These are phyloP conservation scores for Lentinula boryana DNA, from an alignment of 768 basidiomycete species.

Conservation along the genomic window DNA sequence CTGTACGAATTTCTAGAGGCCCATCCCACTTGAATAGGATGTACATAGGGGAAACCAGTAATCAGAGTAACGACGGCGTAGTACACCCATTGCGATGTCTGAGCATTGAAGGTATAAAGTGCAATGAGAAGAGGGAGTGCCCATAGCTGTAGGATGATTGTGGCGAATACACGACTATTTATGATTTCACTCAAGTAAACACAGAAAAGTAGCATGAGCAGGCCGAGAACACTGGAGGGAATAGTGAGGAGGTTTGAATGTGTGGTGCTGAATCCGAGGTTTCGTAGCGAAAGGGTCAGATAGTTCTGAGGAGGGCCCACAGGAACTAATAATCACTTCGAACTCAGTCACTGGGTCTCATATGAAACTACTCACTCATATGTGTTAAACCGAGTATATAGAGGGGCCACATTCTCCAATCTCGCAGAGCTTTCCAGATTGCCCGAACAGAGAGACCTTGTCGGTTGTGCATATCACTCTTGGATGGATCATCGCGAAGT, in stretches of 20 bases:
- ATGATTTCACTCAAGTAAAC: conserved; percentile 49
- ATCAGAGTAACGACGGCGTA: conserved; percentile 48
- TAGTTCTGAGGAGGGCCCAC: conserved; percentile 55
- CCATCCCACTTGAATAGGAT: conserved; percentile 51
- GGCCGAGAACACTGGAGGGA: conserved; percentile 51
- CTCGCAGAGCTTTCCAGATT: conserved; percentile 45
- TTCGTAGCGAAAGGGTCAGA: conserved; percentile 55
- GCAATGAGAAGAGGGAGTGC: conserved; percentile 50
- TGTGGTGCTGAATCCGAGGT: conserved; percentile 58
- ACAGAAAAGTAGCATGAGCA: conserved; percentile 38
- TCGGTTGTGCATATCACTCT: conserved; percentile 70
- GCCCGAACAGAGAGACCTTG: conserved; percentile 46
- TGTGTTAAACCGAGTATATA: conserved; percentile 52
- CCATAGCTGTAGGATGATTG: conserved; percentile 54
- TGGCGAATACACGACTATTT: conserved; percentile 49
- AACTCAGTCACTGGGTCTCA: neutral
- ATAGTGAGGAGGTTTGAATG: conserved; percentile 58
- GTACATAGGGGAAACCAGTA: conserved; percentile 49
- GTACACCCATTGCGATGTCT: conserved; percentile 52
- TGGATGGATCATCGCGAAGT: conserved; percentile 59
- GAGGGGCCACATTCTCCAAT: conserved; percentile 64
- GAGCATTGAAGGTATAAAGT: conserved; percentile 41
- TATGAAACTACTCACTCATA: conserved; percentile 24
- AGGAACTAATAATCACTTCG: conserved; percentile 34
- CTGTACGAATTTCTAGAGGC: conserved; percentile 54